phyloP scores from a whole-genome alignment of 768 basidiomycete species.

The Psilocybe cubensis region DNA sequence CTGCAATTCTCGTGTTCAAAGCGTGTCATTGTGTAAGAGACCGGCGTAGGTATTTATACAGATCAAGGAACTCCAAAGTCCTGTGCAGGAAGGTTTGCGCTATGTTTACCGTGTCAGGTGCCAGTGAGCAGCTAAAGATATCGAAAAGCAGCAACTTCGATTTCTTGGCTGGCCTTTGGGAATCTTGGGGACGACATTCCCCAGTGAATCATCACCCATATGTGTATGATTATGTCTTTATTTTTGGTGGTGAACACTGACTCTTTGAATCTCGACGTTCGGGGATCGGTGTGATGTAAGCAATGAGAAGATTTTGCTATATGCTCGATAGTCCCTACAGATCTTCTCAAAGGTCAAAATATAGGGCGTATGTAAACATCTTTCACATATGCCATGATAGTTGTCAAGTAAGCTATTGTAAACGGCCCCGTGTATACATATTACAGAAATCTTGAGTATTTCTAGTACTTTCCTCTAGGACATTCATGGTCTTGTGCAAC shows the following conservation, averaged over 20 bases:
- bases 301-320: constrained; percentile 1
- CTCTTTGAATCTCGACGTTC: background rate
- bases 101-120: background rate
- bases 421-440: too few relatives aligned
- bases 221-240: background rate
- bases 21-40: background rate
- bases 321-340: background rate
- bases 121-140: background rate
- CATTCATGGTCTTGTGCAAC: background rate
- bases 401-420: too few relatives aligned
- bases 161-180: background rate
- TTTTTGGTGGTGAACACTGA: background rate
- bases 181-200: background rate
- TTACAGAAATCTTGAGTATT: background rate
- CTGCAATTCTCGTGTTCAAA: background rate
- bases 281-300: background rate
- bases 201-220: background rate
- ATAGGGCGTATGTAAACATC: background rate
- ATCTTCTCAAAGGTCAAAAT: background rate
- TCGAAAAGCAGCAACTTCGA: too few relatives aligned
- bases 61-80: background rate
- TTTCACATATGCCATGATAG: too few relatives aligned
- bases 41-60: background rate
- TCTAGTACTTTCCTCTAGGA: background rate
- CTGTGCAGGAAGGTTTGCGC: background rate